Base-by-base conservation (phyloP, 2,329 filamentous ascomycete genomes). In the Bipolaris cookei region DNA sequence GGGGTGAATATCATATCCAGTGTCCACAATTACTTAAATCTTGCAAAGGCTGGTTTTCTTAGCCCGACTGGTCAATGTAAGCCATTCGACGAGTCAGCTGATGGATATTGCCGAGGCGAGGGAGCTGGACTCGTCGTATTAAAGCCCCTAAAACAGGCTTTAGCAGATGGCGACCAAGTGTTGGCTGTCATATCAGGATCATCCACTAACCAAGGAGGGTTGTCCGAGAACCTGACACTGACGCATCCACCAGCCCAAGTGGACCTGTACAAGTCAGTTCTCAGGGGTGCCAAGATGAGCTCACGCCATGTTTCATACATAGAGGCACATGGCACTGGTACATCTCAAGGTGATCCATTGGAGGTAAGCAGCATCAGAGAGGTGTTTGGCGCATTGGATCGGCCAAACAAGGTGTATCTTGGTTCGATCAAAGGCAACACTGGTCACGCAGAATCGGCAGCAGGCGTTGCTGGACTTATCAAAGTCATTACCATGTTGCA, bases 391-490 rank as follows among this genome's bases (percentile, higher is more conserved):
- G 30, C n/a, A 14, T 35, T 41, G 10, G 46, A 45, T 39, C 44
- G 53, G n/a, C 43, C 16, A 13, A 45, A 30, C 43, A 45, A 32
- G 43, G 58, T 76, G 2, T 48, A 63, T 43, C 18, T 76, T 2
- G 69, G 66, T 8, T 60, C 72, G 0, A 61, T 70, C 34, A 77
- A 77, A 52, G 59, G 63, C 3, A 71, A 72, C 47, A 63, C 75
- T n/a, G 75, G 74, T 11, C 75, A 77, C 48, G 57, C 58, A 16
- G 76, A 78, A 56, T 62, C 67, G 3, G 71, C 68, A 43, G 61
- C 74, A 6, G 75, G 75, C 20, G 58, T 71, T 1, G 59, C 61
- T 7, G 54, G 64, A 1, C 46, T 78, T 5, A 60, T 76, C 20
- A 78, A 77, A 50, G 64, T 66, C 1, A 54, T 78, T 6, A 55